Conservation (phyloP, 345 rosid genomes). For the Theobroma cacao region DNA sequence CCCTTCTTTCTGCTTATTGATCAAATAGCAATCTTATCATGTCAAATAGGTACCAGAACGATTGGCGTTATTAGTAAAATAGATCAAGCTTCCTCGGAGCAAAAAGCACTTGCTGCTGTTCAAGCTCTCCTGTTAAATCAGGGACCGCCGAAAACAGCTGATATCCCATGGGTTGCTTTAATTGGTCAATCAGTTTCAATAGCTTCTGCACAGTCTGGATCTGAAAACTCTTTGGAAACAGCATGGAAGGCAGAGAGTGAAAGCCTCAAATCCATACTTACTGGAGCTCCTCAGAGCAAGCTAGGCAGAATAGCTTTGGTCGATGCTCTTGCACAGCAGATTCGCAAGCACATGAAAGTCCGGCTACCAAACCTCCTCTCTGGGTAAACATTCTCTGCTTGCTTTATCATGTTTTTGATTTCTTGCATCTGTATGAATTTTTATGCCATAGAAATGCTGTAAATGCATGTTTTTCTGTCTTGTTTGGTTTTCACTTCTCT, state of each 20-base stretch:
- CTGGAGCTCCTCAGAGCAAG: conserved; percentile 67
- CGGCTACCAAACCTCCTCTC: conserved; percentile 72
- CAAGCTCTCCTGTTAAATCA: conserved; percentile 68
- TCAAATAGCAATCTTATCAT: neutral
- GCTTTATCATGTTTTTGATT: neutral
- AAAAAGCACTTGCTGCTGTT: conserved; percentile 66
- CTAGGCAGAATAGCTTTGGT: conserved; percentile 82
- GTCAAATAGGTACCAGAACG: conserved; percentile 75
- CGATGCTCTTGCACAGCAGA: conserved; percentile 68
- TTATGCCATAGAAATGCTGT: neutral
- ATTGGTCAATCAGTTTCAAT: conserved; percentile 82
- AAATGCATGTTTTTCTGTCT: neutral
- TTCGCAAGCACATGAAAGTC: conserved; percentile 74
- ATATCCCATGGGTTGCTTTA: conserved; percentile 74
- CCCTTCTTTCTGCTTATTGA: neutral
- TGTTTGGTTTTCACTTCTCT: neutral
- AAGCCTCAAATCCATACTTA: conserved; percentile 67
- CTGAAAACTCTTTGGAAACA: conserved; percentile 72
- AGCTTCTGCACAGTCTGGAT: conserved; percentile 71
- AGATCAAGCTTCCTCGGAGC: conserved; percentile 78
- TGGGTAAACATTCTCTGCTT: conserved; percentile 41
- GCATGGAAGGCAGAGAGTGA: conserved; percentile 85
- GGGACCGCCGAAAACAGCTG: conserved; percentile 75
- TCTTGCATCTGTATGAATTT: neutral
- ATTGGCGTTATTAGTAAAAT: conserved; percentile 92